Evolutionary conservation across 2,329 filamentous ascomycete genomes (phyloP).

Genomic region (Gyromitra esculenta): DNA sequence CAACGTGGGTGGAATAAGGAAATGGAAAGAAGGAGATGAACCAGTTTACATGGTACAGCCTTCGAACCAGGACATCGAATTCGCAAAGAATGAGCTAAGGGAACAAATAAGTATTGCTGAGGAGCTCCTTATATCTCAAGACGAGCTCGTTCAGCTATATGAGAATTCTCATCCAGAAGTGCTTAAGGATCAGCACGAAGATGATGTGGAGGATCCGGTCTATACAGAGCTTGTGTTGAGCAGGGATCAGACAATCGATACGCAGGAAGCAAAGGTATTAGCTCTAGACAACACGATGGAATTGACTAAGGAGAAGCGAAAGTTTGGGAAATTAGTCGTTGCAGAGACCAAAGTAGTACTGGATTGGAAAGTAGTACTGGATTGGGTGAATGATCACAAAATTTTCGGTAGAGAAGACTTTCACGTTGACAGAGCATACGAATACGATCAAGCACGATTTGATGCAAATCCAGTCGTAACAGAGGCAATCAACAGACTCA

Average conservation of each 20-base stretch:
- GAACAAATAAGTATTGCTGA: background rate
- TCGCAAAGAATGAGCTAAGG: background rate
- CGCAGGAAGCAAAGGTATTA: background rate
- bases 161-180: background rate
- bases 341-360: constrained; percentile 3
- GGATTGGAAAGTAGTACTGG: background rate
- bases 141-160: background rate
- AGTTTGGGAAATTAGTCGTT: background rate
- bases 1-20: background rate
- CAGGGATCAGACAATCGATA: background rate
- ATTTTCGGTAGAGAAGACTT: background rate
- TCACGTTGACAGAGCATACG: background rate
- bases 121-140: background rate
- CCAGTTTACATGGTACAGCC: background rate
- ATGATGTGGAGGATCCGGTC: background rate
- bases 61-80: background rate
- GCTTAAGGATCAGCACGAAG: background rate
- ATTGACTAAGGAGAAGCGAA: background rate
- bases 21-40: background rate
- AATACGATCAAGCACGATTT: constrained; percentile 4
- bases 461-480: background rate
- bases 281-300: background rate
- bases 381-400: background rate
- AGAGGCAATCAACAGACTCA: background rate
- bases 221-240: background rate